These are phyloP conservation scores for Scedosporium minutisporum DNA, from an alignment of 2,329 filamentous ascomycete genomes.

Conservation along the genomic window DNA sequence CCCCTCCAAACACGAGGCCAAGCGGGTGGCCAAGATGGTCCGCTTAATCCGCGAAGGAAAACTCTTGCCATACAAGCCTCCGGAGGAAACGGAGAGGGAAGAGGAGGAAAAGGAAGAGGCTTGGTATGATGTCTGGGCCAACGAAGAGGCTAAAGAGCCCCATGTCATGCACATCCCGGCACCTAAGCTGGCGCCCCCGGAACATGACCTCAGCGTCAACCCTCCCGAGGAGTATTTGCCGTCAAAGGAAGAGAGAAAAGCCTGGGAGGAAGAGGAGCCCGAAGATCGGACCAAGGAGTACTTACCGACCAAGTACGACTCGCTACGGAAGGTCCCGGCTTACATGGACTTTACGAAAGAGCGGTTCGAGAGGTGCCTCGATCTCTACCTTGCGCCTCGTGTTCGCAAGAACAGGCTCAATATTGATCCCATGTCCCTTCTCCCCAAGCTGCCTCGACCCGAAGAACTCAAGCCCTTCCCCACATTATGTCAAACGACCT, in stretches of 20 bases:
- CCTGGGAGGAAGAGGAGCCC: conserved; percentile 77
- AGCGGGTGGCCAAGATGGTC: conserved; percentile 94
- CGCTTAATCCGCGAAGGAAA: conserved; percentile 89
- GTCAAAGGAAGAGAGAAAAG: conserved; percentile 69
- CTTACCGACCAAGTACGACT: conserved; percentile 70
- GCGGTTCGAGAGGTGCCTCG: conserved; percentile 88
- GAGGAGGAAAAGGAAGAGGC: conserved; percentile 62
- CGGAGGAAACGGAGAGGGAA: conserved; percentile 56
- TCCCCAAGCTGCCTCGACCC: conserved; percentile 86
- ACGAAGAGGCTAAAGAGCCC: conserved; percentile 72
- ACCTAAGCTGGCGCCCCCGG: conserved; percentile 84
- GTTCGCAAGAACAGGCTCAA: conserved; percentile 90
- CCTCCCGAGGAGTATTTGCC: conserved; percentile 91
- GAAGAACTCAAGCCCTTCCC: conserved; percentile 94
- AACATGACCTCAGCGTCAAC: conserved; percentile 94
- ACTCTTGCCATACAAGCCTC: conserved; percentile 81
- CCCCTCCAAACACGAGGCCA: conserved; percentile 93
- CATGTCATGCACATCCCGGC: conserved; percentile 93
- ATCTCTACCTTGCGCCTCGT: conserved; percentile 88
- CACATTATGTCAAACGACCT: conserved; percentile 77
- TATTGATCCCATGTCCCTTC: conserved; percentile 85
- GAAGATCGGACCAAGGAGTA: conserved; percentile 90
- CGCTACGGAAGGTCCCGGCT: conserved; percentile 82
- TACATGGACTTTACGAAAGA: conserved; percentile 90
- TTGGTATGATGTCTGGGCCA: conserved; percentile 88